Evolutionary conservation across 202 grass and related monocot species (phyloP).

Genomic region (Bolboschoenoplectus hybrid): DNA sequence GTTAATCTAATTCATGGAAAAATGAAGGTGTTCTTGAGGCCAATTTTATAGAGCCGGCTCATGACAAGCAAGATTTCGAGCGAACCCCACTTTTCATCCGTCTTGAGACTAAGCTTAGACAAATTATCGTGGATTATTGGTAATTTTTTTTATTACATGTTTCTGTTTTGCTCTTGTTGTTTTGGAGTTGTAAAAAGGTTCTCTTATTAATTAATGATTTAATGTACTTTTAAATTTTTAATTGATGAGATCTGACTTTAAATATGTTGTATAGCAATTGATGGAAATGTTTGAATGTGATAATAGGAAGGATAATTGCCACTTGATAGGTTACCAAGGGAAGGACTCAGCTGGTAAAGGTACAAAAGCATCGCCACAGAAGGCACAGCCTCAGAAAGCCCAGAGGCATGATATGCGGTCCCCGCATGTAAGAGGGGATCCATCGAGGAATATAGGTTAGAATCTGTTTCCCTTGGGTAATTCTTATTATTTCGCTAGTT

Average conservation of each 20-base stretch:
- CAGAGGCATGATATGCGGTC: neutral
- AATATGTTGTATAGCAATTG: constrained; percentile 1
- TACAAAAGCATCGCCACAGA: constrained; percentile 22
- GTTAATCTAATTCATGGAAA: constrained; percentile 34
- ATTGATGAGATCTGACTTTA: neutral
- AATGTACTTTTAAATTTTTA: neutral
- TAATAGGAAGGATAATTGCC: constrained; percentile 80
- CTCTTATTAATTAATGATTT: neutral
- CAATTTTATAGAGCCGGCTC: constrained; percentile 98
- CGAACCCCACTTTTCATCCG: constrained; percentile 88
- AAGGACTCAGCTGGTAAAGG: constrained; percentile 45
- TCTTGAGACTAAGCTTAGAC: constrained; percentile 77
- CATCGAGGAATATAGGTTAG: constrained; percentile 11
- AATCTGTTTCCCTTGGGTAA: neutral
- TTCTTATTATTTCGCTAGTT: constrained; percentile 13
- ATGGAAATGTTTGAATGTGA: constrained; percentile 41
- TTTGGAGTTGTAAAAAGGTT: neutral
- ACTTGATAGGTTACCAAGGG: constrained; percentile 83
- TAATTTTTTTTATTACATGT: constrained; percentile 39
- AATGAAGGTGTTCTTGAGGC: constrained; percentile 91
- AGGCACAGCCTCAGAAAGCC: constrained; percentile 16
- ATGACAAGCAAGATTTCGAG: constrained; percentile 99
- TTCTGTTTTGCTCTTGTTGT: neutral
- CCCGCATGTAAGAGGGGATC: neutral
- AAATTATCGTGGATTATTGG: constrained; percentile 92